A percentile compares a stretch with the other conserved stretches of the same genome.
phyloP scores from a whole-genome alignment of 2,329 filamentous ascomycete genomes.

The Fusarium sp. region DNA sequence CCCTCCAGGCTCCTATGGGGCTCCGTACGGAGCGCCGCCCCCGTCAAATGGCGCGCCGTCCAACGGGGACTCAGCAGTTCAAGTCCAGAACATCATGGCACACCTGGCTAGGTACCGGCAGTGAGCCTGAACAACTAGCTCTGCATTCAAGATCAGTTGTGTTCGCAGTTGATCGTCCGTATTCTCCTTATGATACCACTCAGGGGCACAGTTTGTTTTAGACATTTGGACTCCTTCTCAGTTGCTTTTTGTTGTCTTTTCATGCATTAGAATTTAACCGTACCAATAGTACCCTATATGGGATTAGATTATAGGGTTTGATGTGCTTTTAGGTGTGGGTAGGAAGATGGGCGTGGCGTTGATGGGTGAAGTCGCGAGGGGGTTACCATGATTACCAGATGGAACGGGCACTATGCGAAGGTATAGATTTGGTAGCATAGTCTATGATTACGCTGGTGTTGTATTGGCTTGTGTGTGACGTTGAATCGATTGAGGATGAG shows the following conservation, averaged over 20 bases:
- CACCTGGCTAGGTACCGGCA: conserved; percentile 74
- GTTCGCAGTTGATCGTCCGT: conserved; percentile 11
- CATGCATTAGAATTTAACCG: conserved; percentile 28
- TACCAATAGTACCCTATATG: conserved; percentile 8
- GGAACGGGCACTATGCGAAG: background rate
- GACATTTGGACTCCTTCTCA: conserved; percentile 18
- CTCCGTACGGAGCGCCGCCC: conserved; percentile 48
- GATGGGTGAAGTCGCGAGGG: conserved; percentile 13
- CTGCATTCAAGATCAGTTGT: background rate
- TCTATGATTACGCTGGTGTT: conserved; percentile 24
- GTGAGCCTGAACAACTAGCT: conserved; percentile 43
- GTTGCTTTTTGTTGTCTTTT: conserved; percentile 5
- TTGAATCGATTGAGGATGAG: conserved; percentile 12
- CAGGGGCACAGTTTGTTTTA: conserved; percentile 25
- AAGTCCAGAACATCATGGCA: conserved; percentile 79
- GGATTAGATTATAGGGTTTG: conserved; percentile 18
- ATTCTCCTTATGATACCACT: conserved; percentile 31
- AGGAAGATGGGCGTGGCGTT: conserved; percentile 35
- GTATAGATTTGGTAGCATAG: conserved; percentile 34
- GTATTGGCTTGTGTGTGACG: conserved; percentile 12
- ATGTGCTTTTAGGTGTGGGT: conserved; percentile 4
- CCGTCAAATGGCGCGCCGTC: conserved; percentile 44
- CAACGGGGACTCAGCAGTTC: conserved; percentile 57
- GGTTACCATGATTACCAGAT: background rate
- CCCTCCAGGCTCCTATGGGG: conserved; percentile 42